These are phyloP conservation scores for Xylariaceae sp. DNA, from an alignment of 2,329 filamentous ascomycete species.

Conservation along the genomic window DNA sequence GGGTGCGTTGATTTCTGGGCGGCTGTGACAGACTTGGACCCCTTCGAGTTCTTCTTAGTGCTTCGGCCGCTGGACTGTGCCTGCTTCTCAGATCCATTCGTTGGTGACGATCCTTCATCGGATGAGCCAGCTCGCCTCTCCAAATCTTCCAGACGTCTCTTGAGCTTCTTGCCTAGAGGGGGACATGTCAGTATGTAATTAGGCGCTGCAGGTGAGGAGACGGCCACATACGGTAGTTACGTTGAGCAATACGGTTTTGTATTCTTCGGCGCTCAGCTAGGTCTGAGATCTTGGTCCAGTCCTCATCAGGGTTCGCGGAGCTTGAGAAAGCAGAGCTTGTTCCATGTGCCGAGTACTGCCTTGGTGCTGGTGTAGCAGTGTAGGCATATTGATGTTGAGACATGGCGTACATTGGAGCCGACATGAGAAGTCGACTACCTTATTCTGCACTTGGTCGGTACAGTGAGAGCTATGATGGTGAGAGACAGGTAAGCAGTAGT, in stretches of 20 bases:
- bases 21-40: conserved; percentile 41
- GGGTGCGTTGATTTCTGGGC: conserved; percentile 51
- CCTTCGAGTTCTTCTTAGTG: conserved; percentile 55
- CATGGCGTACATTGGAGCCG: conserved; percentile 51
- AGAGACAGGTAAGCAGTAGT: neutral
- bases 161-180: conserved; percentile 83
- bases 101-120: conserved; percentile 47
- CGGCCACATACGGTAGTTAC: conserved; percentile 80
- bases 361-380: conserved; percentile 52
- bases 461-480: neutral
- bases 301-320: conserved; percentile 93
- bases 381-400: conserved; percentile 53
- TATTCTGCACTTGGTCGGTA: conserved; percentile 2
- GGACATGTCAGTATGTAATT: conserved; percentile 19
- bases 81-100: conserved; percentile 49
- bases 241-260: conserved; percentile 96
- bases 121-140: conserved; percentile 75
- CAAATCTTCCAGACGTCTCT: conserved; percentile 85
- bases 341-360: conserved; percentile 74
- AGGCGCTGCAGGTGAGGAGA: neutral
- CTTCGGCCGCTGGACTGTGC: conserved; percentile 43
- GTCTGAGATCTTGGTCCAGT: conserved; percentile 99
- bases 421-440: conserved; percentile 23
- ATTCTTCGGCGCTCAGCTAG: conserved; percentile 92
- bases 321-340: conserved; percentile 95